Conservation (phyloP, 495 filamentous ascomycete genomes). For the Penicillium bialowiezense region DNA sequence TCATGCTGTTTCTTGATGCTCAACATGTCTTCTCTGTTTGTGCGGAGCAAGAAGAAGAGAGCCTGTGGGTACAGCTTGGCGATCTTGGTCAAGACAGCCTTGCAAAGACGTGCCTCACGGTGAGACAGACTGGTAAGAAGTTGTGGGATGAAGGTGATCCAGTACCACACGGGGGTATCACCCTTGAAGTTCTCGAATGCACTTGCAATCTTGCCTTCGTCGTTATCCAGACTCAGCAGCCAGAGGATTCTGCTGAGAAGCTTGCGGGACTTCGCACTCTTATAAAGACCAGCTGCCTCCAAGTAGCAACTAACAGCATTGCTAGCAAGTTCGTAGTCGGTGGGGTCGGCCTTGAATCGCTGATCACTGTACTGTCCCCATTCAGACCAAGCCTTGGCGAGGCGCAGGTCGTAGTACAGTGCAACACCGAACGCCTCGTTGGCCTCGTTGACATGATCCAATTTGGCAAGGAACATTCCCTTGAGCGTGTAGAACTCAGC, state of each 20-base stretch:
- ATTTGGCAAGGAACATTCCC: slow-evolving; percentile 97
- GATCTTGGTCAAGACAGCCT: slow-evolving; percentile 82
- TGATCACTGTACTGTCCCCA: slow-evolving; percentile 98
- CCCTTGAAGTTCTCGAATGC: slow-evolving; percentile 94
- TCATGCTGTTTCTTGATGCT: slow-evolving; percentile 87
- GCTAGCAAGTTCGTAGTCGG: slow-evolving; percentile 73
- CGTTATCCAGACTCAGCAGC: slow-evolving; percentile 91
- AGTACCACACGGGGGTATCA: slow-evolving; percentile 96
- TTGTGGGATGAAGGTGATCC: slow-evolving; percentile 98
- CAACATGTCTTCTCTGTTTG: slow-evolving; percentile 91
- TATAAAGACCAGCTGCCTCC: slow-evolving; percentile 92
- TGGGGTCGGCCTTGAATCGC: slow-evolving; percentile 84
- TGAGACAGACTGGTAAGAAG: slow-evolving; percentile 84
- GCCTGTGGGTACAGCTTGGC: slow-evolving; percentile 93
- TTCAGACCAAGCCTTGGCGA: slow-evolving; percentile 98
- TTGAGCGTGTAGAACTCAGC: slow-evolving; percentile 99
- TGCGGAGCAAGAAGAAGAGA: slow-evolving; percentile 90
- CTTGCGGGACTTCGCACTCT: slow-evolving; percentile 95
- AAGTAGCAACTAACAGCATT: slow-evolving; percentile 95
- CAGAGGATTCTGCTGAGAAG: slow-evolving; percentile 92
- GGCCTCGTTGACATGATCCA: slow-evolving; percentile 82
- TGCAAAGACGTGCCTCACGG: slow-evolving; percentile 82
- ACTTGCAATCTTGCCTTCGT: slow-evolving; percentile 71
- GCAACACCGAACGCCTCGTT: slow-evolving; percentile 93
- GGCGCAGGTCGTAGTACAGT: slow-evolving; percentile 88